These are phyloP conservation scores for Cladosporium sp. DNA, from an alignment of 2,329 filamentous ascomycete species.

Conservation along the genomic window DNA sequence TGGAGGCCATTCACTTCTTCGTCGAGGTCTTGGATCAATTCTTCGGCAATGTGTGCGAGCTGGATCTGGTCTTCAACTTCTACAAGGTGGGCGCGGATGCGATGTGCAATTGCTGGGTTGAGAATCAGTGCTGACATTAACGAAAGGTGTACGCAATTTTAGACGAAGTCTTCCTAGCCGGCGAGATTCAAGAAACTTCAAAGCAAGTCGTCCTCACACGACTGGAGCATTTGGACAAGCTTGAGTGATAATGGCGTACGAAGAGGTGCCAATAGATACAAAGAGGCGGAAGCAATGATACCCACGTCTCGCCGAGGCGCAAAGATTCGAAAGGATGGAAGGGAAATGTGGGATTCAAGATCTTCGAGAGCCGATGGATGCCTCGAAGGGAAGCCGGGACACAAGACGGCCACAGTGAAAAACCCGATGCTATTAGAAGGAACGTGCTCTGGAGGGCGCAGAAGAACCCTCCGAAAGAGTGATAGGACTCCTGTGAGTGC, in stretches of 20 bases:
- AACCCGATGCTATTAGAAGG: too few relatives aligned
- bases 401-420: too few relatives aligned
- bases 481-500: too few relatives aligned
- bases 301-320: too few relatives aligned
- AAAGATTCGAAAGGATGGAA: too few relatives aligned
- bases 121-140: constrained; percentile 4
- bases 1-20: constrained; percentile 99
- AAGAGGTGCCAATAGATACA: too few relatives aligned
- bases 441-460: too few relatives aligned
- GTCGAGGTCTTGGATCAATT: constrained; percentile 98
- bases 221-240: constrained; percentile 90
- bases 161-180: constrained; percentile 94
- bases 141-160: constrained; percentile 86
- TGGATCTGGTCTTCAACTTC: constrained; percentile 76
- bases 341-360: too few relatives aligned
- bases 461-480: too few relatives aligned
- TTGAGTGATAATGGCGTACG: constrained; percentile 55
- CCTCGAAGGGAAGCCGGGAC: too few relatives aligned
- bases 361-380: too few relatives aligned
- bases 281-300: too few relatives aligned
- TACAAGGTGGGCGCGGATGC: constrained; percentile 51
- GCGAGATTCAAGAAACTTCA: constrained; percentile 97
- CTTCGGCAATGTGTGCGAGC: constrained; percentile 97
- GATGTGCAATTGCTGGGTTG: neutral
- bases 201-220: constrained; percentile 95